These are phyloP conservation scores for Aspergillus ellipticus DNA, from an alignment of 495 filamentous ascomycete species.

Conservation along the genomic window DNA sequence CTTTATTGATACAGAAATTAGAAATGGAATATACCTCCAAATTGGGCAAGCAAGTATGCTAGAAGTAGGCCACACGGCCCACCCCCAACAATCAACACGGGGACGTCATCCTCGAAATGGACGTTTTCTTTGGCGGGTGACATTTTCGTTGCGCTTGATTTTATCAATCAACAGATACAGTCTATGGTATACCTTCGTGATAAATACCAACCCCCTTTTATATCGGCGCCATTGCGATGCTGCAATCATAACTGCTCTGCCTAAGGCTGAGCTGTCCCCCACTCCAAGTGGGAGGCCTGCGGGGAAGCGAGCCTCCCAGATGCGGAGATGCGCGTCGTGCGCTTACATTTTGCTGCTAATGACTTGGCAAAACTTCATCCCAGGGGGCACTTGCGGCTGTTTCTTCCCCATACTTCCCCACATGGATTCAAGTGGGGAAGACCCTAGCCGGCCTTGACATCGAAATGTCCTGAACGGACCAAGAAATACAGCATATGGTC, in stretches of 20 bases:
- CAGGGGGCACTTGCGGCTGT: too few relatives aligned
- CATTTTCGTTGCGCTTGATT: neutral
- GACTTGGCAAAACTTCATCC: neutral
- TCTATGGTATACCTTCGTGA: too few relatives aligned
- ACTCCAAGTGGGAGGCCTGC: neutral
- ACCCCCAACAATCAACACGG: slow-evolving; percentile 36
- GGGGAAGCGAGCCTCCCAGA: neutral
- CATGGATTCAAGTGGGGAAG: too few relatives aligned
- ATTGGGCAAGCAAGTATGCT: slow-evolving; percentile 24
- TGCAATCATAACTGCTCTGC: too few relatives aligned
- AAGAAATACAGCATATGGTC: too few relatives aligned
- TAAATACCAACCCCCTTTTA: too few relatives aligned
- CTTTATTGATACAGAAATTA: too few relatives aligned
- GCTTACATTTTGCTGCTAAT: neutral
- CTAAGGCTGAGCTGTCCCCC: neutral
- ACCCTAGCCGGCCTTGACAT: too few relatives aligned
- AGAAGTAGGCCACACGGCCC: slow-evolving; percentile 30
- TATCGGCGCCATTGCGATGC: too few relatives aligned
- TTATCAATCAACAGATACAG: too few relatives aligned
- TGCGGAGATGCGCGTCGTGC: neutral
- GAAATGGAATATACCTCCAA: slow-evolving; percentile 24
- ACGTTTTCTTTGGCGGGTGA: neutral
- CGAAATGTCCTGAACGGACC: too few relatives aligned
- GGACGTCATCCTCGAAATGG: slow-evolving; percentile 9
- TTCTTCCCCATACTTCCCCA: too few relatives aligned